These are phyloP conservation scores for Glarea lozoyensis DNA, from an alignment of 495 filamentous ascomycete species.

Conservation along the genomic window DNA sequence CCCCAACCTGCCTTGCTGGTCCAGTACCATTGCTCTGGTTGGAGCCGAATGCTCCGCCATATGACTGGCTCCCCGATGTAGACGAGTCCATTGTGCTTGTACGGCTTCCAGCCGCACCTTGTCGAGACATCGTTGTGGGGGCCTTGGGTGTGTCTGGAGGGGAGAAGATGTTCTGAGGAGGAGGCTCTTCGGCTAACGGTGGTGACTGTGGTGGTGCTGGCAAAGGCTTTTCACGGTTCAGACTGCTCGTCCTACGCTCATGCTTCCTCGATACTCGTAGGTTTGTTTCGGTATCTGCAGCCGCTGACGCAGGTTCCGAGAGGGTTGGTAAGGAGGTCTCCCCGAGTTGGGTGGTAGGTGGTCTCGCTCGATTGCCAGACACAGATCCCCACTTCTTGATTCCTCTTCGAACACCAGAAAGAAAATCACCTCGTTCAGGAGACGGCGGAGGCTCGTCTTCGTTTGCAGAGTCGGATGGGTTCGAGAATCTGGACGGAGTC, in stretches of 20 bases:
- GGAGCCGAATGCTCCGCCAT: slow-evolving; percentile 28
- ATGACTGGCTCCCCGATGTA: slow-evolving; percentile 35
- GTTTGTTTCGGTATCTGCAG: slow-evolving; percentile 1
- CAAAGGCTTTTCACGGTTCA: slow-evolving; percentile 41
- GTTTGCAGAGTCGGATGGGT: slow-evolving; percentile 23
- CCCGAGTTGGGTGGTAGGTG: slow-evolving; percentile 12
- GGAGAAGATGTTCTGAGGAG: slow-evolving; percentile 5
- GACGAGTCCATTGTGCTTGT: slow-evolving; percentile 54
- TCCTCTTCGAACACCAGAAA: slow-evolving; percentile 39
- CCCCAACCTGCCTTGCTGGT: slow-evolving; percentile 28
- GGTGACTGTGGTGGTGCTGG: slow-evolving; percentile 28
- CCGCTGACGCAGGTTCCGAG: slow-evolving; percentile 2
- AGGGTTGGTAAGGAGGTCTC: slow-evolving; percentile 2
- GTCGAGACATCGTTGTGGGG: slow-evolving; percentile 13
- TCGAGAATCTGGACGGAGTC: slow-evolving; percentile 17
- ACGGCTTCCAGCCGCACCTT: slow-evolving; percentile 28
- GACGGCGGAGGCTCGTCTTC: slow-evolving; percentile 29
- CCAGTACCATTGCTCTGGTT: slow-evolving; percentile 48
- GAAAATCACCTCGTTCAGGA: slow-evolving; percentile 27
- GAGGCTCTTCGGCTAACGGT: slow-evolving; percentile 6
- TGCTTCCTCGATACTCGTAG: slow-evolving; percentile 21
- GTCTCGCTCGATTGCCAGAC: slow-evolving; percentile 21
- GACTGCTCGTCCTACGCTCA: slow-evolving; percentile 39
- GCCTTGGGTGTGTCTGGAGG: slow-evolving; percentile 16
- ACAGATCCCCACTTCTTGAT: slow-evolving; percentile 34